A percentile compares a stretch with the other conserved stretches of the same genome.
Conservation (phyloP, 768 basidiomycete genomes). For the Calocera viscosa region DNA sequence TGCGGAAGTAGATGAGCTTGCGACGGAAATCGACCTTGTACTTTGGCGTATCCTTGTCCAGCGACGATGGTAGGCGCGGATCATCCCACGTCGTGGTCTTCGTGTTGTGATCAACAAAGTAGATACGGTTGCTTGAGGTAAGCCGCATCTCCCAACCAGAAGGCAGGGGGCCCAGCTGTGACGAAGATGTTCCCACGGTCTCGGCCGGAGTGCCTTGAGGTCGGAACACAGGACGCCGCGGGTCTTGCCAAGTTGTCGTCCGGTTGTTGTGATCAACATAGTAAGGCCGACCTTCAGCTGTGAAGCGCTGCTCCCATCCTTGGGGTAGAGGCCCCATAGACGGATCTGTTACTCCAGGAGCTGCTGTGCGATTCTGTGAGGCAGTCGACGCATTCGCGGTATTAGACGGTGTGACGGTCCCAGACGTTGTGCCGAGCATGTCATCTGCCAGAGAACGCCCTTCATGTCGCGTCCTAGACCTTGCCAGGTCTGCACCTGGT, state of each 20-base stretch:
- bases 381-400: slow-evolving; percentile 18
- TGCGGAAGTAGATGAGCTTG: slow-evolving; percentile 86
- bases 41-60: slow-evolving; percentile 84
- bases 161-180: slow-evolving; percentile 66
- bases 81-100: slow-evolving; percentile 85
- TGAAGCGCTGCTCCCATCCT: slow-evolving; percentile 86
- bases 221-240: slow-evolving; percentile 41
- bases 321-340: slow-evolving; percentile 51
- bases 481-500: slow-evolving; percentile 5
- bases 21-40: slow-evolving; percentile 88
- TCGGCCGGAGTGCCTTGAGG: slow-evolving; percentile 34
- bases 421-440: slow-evolving; percentile 8
- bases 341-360: slow-evolving; percentile 27
- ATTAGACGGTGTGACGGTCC: slow-evolving; percentile 19
- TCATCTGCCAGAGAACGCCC: slow-evolving; percentile 21
- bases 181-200: slow-evolving; percentile 30
- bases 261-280: slow-evolving; percentile 68
- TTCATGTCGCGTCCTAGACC: slow-evolving; percentile 21
- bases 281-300: slow-evolving; percentile 71
- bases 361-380: slow-evolving; percentile 18
- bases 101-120: slow-evolving; percentile 76
- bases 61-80: slow-evolving; percentile 66
- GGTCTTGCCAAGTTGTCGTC: slow-evolving; percentile 83
- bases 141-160: slow-evolving; percentile 93
- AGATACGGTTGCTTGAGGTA: slow-evolving; percentile 70